Evolutionary conservation across 2,329 filamentous ascomycete genomes (phyloP).

Genomic region (Herpotrichia juniperi): DNA sequence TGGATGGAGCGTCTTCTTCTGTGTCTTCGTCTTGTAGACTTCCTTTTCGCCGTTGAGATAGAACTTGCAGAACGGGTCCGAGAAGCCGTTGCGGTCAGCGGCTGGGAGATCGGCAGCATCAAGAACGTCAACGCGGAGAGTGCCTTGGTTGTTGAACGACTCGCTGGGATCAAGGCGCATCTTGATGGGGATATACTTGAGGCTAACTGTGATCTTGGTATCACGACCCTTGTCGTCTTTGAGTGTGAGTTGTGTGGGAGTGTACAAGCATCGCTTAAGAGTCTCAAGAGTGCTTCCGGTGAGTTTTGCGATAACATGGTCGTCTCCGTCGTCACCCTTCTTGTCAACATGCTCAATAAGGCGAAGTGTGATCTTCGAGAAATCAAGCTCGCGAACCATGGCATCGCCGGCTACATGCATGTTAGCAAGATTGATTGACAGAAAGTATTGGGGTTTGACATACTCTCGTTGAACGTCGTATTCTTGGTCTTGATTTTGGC

Average conservation of each 20-base stretch:
- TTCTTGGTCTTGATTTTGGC: constrained; percentile 72
- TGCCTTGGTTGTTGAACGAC: constrained; percentile 99
- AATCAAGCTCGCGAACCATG: constrained; percentile 95
- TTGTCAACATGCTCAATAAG: constrained; percentile 80
- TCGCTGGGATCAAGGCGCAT: constrained; percentile 95
- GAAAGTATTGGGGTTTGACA: background rate
- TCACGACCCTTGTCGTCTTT: constrained; percentile 77
- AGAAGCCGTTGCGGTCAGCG: constrained; percentile 94
- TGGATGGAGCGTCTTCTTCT: constrained; percentile 96
- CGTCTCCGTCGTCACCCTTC: constrained; percentile 70
- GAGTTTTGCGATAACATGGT: constrained; percentile 80
- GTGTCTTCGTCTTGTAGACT: constrained; percentile 91
- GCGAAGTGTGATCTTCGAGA: constrained; percentile 88
- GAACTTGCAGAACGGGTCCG: constrained; percentile 96
- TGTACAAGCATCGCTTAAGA: constrained; percentile 90
- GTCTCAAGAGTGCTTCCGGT: constrained; percentile 85
- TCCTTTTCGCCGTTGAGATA: constrained; percentile 80
- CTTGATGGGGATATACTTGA: constrained; percentile 92
- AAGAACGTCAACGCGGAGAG: constrained; percentile 88
- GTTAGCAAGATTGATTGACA: constrained; percentile 27
- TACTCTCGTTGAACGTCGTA: constrained; percentile 82
- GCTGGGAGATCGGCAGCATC: constrained; percentile 88
- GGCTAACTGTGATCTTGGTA: constrained; percentile 84
- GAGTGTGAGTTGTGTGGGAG: constrained; percentile 80
- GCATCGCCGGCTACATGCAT: constrained; percentile 74